Evolutionary conservation across 352 stramenopile genomes (phyloP), one percentile per base, ranked within the genome.

Genomic region (Globisporangium abappressorium): DNA sequence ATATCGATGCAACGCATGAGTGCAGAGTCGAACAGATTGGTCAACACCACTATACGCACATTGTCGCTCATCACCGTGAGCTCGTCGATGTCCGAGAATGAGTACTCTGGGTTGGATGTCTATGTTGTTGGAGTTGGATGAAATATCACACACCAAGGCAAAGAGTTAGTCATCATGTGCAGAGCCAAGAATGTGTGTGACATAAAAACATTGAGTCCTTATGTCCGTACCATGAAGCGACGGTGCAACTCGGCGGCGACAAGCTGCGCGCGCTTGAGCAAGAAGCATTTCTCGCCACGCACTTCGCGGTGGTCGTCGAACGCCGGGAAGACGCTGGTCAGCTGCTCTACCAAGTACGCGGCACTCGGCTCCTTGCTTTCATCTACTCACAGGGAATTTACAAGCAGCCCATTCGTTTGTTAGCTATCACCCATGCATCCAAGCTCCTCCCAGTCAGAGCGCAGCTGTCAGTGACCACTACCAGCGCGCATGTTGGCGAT

Each of bases 251-350:
- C 82, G 5, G 70, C 69, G 24, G 81, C 79, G 3, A 71, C 75
- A 24, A 93, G 73, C 71, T 95, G 87, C 43, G 76, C 85, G 15
- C 86, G 83, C 72, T 95, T 95, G 60, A 91, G 72, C 60, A 95
- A 72, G 41, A 79, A 91, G 7, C 86, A 73, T 28, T 78, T 75
- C 24, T 74, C 75, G 57, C 78, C 82, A 49, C 80, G 73, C 53
- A 77, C 72, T 57, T 80, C 74, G 5, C 76, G 78, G 68, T 81
- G 75, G 70, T 95, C 87, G 56, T 89, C 82, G 63, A 95, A 95
- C 8, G 80, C 79, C 20, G 85, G 76, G 71, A 95, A 95, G 1
- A 75, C 81, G 5, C 60, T 59, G 2, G 89, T 76, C 60, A 95
- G 69, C 34, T 64, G 66, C 53, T 89, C 72, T 2, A 92, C 79